Evolutionary conservation across 176 grass and related monocot genomes (phyloP).

Genomic region (Aegilops tauschii): DNA sequence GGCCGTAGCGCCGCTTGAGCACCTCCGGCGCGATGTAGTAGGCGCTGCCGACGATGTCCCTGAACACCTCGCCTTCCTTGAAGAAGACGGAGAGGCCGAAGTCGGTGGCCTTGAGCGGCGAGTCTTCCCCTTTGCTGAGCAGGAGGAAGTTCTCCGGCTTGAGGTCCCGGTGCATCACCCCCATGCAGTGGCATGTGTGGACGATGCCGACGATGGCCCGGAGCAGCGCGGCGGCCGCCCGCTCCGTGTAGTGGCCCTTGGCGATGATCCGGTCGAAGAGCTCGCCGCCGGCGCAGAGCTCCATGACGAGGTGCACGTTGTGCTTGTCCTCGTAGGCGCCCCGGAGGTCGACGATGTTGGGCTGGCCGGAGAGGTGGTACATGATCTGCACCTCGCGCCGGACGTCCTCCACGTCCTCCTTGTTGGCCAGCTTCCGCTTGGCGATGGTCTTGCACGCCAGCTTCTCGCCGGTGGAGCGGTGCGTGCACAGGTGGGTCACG

Average conservation of each 20-base stretch:
- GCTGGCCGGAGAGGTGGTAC: constrained; percentile 77
- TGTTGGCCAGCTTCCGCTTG: constrained; percentile 54
- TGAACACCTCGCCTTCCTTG: constrained; percentile 63
- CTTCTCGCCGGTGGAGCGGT: constrained; percentile 55
- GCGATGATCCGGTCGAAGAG: constrained; percentile 93
- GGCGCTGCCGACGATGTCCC: constrained; percentile 76
- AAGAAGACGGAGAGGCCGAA: constrained; percentile 90
- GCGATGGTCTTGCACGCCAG: constrained; percentile 86
- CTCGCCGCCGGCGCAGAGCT: constrained; percentile 86
- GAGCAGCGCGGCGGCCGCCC: constrained; percentile 50
- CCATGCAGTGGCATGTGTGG: constrained; percentile 71
- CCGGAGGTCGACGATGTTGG: constrained; percentile 56
- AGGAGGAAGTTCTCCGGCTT: constrained; percentile 91
- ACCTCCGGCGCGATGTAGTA: constrained; percentile 88
- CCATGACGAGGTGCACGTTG: constrained; percentile 84
- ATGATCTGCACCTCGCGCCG: constrained; percentile 85
- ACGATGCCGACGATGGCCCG: constrained; percentile 60
- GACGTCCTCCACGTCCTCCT: constrained; percentile 72
- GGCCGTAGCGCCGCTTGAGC: constrained; percentile 66
- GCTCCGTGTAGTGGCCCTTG: constrained; percentile 72
- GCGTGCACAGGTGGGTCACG: constrained; percentile 81
- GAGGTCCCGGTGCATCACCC: constrained; percentile 83
- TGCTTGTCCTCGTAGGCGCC: constrained; percentile 86
- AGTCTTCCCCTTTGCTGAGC: constrained; percentile 50
- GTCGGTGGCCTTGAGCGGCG: constrained; percentile 76